phyloP scores from a whole-genome alignment of 345 rosid species.

The Citrus maxima region DNA sequence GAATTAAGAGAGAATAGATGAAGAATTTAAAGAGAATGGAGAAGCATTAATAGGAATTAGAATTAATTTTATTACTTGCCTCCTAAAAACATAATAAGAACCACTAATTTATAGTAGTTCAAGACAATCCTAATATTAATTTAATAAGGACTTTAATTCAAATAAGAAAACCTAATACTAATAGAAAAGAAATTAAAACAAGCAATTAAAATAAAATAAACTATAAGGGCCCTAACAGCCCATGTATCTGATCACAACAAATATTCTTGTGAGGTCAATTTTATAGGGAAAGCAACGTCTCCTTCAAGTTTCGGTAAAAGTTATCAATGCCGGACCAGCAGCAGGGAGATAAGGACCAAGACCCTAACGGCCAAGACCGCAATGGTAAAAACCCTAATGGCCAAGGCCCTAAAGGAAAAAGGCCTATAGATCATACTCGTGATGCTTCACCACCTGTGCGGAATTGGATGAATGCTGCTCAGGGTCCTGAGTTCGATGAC shows the following conservation, averaged over 20 bases:
- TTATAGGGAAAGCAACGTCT: neutral
- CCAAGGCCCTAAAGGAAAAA: neutral
- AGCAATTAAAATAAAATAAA: too few species aligned
- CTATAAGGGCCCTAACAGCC: too few species aligned
- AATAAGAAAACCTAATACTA: too few species aligned
- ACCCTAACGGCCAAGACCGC: neutral
- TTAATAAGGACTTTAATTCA: too few species aligned
- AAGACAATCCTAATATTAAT: too few species aligned
- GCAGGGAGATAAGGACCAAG: neutral
- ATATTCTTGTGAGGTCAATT: neutral
- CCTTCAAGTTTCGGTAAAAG: neutral
- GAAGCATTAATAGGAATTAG: too few species aligned
- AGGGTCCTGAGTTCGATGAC: neutral
- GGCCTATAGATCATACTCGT: neutral
- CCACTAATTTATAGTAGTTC: too few species aligned
- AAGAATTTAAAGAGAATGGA: too few species aligned
- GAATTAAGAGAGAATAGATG: too few species aligned
- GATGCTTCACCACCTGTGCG: neutral
- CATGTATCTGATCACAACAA: neutral
- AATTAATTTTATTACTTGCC: too few species aligned
- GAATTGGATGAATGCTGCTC: neutral
- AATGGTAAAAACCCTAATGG: neutral
- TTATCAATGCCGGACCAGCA: neutral
- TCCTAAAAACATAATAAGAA: too few species aligned
- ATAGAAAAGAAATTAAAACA: too few species aligned